Percentiles rank a stretch among this genome's conserved stretches.
phyloP scores from a whole-genome alignment of 202 grass and related monocot genomes.

The Saccharum hybrid region DNA sequence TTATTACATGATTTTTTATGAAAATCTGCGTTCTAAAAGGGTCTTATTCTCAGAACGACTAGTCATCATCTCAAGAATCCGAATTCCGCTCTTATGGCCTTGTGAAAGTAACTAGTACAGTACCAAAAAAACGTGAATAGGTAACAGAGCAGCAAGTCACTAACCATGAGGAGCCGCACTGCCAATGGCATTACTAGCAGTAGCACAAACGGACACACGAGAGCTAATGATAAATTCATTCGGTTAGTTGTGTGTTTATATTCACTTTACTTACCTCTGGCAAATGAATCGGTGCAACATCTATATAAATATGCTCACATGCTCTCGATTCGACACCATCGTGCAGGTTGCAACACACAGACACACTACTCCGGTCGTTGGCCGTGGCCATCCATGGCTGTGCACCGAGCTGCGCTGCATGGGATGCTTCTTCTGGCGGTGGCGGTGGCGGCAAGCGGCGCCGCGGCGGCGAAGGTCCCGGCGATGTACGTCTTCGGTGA shows the following conservation, averaged over 20 bases:
- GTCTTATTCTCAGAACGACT: too few relatives aligned
- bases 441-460: background rate
- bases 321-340: background rate
- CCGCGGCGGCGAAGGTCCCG: conserved; percentile 31
- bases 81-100: background rate
- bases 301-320: background rate
- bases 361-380: background rate
- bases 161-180: conserved; percentile 4
- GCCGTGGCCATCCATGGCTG: conserved; percentile 1
- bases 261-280: background rate
- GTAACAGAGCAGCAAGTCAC: conserved; percentile 6
- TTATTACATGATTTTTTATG: too few relatives aligned
- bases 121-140: background rate
- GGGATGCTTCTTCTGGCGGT: conserved; percentile 18
- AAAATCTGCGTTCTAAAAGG: too few relatives aligned
- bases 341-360: background rate
- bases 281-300: background rate
- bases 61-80: background rate
- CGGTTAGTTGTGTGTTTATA: background rate
- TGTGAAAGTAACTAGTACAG: conserved; percentile 11
- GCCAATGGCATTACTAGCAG: background rate
- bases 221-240: background rate
- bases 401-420: background rate
- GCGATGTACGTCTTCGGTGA: conserved; percentile 88
- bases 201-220: background rate